Percentiles rank a stretch among this genome's conserved stretches.
Evolutionary conservation across 2,329 filamentous ascomycete species (phyloP).

Genomic region (Colletotrichum orbiculare): DNA sequence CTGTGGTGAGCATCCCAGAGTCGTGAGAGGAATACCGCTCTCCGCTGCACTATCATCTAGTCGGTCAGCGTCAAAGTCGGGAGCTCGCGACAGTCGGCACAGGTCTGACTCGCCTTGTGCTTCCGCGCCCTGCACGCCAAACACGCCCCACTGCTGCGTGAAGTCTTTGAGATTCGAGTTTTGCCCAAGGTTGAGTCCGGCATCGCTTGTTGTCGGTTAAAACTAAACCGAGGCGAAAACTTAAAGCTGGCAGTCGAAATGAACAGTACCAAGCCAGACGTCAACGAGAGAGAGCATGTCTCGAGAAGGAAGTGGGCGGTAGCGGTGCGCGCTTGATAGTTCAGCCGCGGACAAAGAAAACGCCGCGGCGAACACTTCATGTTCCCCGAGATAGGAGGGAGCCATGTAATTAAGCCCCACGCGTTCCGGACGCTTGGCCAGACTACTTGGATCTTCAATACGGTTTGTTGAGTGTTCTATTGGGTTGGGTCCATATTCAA

Average conservation of each 20-base stretch:
- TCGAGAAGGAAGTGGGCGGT: not conserved
- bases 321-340: constrained; percentile 1
- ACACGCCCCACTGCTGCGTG: constrained; percentile 30
- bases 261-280: not conserved
- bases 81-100: not conserved
- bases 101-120: constrained; percentile 21
- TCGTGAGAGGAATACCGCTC: constrained; percentile 3
- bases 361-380: constrained; percentile 9
- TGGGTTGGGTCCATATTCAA: too few relatives aligned
- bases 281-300: not conserved
- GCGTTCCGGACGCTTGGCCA: not conserved
- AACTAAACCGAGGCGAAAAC: not conserved
- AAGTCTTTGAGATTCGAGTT: not conserved
- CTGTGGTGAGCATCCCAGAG: not conserved
- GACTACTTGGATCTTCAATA: too few relatives aligned
- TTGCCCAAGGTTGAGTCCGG: not conserved
- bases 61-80: too few relatives aligned
- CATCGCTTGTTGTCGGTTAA: constrained; percentile 15
- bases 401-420: not conserved
- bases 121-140: constrained; percentile 30
- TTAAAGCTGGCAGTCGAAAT: not conserved
- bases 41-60: constrained; percentile 22
- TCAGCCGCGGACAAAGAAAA: constrained; percentile 25
- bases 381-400: not conserved
- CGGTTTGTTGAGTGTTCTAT: too few relatives aligned